phyloP scores from a whole-genome alignment of 352 stramenopile genomes.

The Phytophthora ramorum region DNA sequence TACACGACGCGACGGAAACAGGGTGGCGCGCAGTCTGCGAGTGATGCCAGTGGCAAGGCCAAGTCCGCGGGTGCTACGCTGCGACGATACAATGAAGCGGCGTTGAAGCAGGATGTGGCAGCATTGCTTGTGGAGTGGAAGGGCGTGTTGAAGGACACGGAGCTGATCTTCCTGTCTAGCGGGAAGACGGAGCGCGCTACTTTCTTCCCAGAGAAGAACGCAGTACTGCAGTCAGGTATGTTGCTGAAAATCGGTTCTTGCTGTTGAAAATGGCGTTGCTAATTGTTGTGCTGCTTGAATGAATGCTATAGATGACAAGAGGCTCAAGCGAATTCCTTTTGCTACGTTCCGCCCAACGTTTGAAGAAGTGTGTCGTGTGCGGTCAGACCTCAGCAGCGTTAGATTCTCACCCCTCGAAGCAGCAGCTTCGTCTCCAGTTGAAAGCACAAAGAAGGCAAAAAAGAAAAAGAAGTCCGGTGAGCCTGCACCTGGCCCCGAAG shows the following conservation, averaged over 20 bases:
- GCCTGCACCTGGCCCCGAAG: not conserved
- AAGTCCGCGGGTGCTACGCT: conserved; percentile 94
- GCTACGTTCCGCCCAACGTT: conserved; percentile 88
- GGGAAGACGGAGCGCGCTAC: conserved; percentile 76
- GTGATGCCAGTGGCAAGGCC: conserved; percentile 87
- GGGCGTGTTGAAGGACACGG: conserved; percentile 45
- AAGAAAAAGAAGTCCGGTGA: conserved; percentile 36
- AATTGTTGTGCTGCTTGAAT: conserved; percentile 5
- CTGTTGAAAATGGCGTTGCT: not conserved
- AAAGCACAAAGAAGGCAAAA: conserved; percentile 32
- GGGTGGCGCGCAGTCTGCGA: conserved; percentile 91
- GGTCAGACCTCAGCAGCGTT: conserved; percentile 72
- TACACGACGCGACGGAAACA: conserved; percentile 96
- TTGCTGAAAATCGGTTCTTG: not conserved
- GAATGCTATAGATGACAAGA: conserved; percentile 49
- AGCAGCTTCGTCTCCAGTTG: conserved; percentile 17
- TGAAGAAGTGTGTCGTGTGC: conserved; percentile 83
- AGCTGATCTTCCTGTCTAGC: conserved; percentile 80
- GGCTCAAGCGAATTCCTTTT: conserved; percentile 84
- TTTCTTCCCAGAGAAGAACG: conserved; percentile 83
- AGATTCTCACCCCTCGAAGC: conserved; percentile 63
- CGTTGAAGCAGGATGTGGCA: conserved; percentile 91
- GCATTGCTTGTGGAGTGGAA: conserved; percentile 88
- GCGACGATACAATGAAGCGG: conserved; percentile 91
- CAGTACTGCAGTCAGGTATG: conserved; percentile 53